Evolutionary conservation across 345 rosid species (phyloP).

Genomic region (Boechera stricta): DNA sequence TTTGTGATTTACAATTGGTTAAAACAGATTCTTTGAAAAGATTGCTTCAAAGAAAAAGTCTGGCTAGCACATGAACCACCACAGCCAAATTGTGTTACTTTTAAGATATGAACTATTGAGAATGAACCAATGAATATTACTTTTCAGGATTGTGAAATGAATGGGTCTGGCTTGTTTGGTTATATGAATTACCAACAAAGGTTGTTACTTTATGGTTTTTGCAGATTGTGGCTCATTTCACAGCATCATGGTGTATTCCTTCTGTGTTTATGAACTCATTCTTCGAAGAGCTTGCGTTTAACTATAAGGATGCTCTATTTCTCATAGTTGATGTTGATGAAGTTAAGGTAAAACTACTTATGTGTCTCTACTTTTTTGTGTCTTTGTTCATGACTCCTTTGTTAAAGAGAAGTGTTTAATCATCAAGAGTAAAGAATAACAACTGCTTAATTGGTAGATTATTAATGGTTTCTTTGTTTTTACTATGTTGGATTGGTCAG

Average conservation of each 20-base stretch:
- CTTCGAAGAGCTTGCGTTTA: conserved; percentile 71
- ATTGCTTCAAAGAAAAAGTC: not conserved
- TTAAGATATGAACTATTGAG: conserved; percentile 2
- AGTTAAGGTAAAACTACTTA: conserved; percentile 59
- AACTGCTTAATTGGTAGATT: not conserved
- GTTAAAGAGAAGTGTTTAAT: not conserved
- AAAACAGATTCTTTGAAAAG: not conserved
- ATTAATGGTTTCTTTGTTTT: not conserved
- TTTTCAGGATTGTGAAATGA: not conserved
- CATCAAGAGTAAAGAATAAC: not conserved
- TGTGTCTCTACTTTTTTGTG: not conserved
- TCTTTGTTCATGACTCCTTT: not conserved
- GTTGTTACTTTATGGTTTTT: conserved; percentile 25
- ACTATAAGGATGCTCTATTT: conserved; percentile 68
- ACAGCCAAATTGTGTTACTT: not conserved
- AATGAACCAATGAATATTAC: not conserved
- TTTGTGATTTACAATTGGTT: not conserved
- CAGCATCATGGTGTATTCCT: conserved; percentile 92
- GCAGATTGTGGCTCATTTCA: conserved; percentile 85
- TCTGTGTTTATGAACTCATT: conserved; percentile 86
- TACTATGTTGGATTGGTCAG: conserved; percentile 48
- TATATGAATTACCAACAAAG: not conserved
- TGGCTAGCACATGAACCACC: conserved; percentile 10
- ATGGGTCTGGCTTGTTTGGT: not conserved
- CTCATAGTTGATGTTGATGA: conserved; percentile 91